Base-by-base conservation (phyloP, 495 filamentous ascomycete species). In the Annulohypoxylon stygium region DNA sequence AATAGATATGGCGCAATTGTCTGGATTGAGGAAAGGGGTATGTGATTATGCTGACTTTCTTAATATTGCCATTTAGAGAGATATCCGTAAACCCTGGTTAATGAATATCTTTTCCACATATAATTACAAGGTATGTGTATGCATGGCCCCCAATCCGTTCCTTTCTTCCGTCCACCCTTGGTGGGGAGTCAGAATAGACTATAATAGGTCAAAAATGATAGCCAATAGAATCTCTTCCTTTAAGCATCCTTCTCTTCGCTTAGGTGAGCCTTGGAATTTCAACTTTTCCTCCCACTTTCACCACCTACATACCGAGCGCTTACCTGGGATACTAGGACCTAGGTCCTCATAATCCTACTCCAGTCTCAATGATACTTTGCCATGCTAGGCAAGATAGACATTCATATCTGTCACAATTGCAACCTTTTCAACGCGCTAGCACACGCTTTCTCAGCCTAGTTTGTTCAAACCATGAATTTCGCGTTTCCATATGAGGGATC, bases 111-210 rank as follows among this genome's bases (percentile, higher is more conserved):
- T 2, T 4, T 20, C n/a, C n/a, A 16, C 12, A 23, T 57, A 1
- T 9, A 37, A 37, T 16, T 57, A 37, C 30, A 57, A 37, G 14
- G 53, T 25, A 14, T 36, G 5, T 30, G 30, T 30, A n/a, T 37
- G 53, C 53, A 57, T 57, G n/a, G 30, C 53, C 53, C 53, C 53
- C 53, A 37, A 37, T 36, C n/a, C n/a, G 25, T 33, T 33, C 26
- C 51, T 16, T 26, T 55, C n/a, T 37, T 57, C n/a, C 30, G 6
- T 57, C 20, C 14, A 30, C 10, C 47, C 48, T 25, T 51, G 20
- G 10, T 50, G 20, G 25, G 50, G 23, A 14, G 50, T 54, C 50
- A 6, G 25, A 33, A 54, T 54, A 54, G 12, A 54, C 50, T 33
- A 33, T 33, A 7, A 51, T 23, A 51, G 50, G 50, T 33, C 25